phyloP scores from a whole-genome alignment of 1,139 yeast species.

The Candida neerlandica region DNA sequence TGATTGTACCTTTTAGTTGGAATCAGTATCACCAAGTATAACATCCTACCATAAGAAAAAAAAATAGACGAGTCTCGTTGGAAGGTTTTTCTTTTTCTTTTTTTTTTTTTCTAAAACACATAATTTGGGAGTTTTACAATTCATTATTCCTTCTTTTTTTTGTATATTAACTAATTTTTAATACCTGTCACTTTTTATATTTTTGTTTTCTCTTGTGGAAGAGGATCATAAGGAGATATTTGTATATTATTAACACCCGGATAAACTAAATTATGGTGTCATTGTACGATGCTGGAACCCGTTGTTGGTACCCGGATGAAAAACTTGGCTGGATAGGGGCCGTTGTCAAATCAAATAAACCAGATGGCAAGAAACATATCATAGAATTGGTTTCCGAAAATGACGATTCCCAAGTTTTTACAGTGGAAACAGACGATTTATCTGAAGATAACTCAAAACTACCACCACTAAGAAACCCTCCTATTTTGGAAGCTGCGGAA shows the following conservation, averaged over 20 bases:
- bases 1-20: not conserved
- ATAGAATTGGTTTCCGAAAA: slow-evolving; percentile 65
- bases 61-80: slow-evolving; percentile 5
- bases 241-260: slow-evolving; percentile 2
- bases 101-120: not conserved
- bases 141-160: not conserved
- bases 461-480: slow-evolving; percentile 91
- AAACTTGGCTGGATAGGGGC: slow-evolving; percentile 92
- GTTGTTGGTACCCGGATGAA: slow-evolving; percentile 96
- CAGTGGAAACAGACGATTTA: slow-evolving; percentile 54
- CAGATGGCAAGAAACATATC: slow-evolving; percentile 53
- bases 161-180: not conserved
- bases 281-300: slow-evolving; percentile 48
- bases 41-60: not conserved
- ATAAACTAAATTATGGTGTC: slow-evolving; percentile 18
- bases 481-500: slow-evolving; percentile 90
- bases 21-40: not conserved
- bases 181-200: not conserved
- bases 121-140: not conserved
- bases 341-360: slow-evolving; percentile 60
- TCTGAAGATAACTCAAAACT: slow-evolving; percentile 55
- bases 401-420: slow-evolving; percentile 51
- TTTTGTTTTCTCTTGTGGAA: not conserved
- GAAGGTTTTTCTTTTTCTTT: not conserved
- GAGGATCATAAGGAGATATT: not conserved